Conservation (phyloP, 352 stramenopile genomes). For the Elongisporangium anandrum region DNA sequence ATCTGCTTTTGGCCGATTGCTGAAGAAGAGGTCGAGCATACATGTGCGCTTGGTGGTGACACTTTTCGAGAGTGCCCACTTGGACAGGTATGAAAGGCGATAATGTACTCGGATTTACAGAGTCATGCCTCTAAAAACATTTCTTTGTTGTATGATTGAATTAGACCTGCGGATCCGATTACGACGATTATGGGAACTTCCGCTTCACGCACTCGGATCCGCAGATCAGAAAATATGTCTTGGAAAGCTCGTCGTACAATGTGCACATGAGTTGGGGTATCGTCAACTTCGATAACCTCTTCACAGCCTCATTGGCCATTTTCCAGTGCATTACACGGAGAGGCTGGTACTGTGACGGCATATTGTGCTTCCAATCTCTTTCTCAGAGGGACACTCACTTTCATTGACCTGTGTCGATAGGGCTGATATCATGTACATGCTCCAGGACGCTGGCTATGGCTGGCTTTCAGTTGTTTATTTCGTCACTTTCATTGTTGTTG, state of each 20-base stretch:
- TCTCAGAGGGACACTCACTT: too few relatives aligned
- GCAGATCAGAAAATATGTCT: slow-evolving; percentile 14
- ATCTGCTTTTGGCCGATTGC: slow-evolving; percentile 86
- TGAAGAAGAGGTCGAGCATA: slow-evolving; percentile 31
- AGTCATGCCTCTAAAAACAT: too few relatives aligned
- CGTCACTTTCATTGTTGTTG: slow-evolving; percentile 71
- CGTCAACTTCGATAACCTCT: slow-evolving; percentile 82
- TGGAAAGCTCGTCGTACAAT: slow-evolving; percentile 32
- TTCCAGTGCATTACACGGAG: slow-evolving; percentile 86
- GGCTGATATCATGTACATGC: slow-evolving; percentile 38
- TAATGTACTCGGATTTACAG: too few relatives aligned
- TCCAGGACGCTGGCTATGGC: slow-evolving; percentile 37
- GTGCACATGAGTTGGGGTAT: slow-evolving; percentile 73
- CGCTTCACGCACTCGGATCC: slow-evolving; percentile 35
- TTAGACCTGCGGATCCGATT: slow-evolving; percentile 41
- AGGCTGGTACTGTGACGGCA: slow-evolving; percentile 75
- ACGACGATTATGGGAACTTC: slow-evolving; percentile 38
- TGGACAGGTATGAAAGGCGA: slow-evolving; percentile 13
- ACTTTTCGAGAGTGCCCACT: slow-evolving; percentile 17
- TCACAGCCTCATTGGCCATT: slow-evolving; percentile 58
- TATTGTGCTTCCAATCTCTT: too few relatives aligned
- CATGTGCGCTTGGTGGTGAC: slow-evolving; percentile 30
- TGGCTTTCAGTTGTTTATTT: slow-evolving; percentile 62
- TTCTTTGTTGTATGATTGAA: neutral
- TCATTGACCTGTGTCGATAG: too few relatives aligned